Conservation (phyloP, 2,329 filamentous ascomycete genomes). For the Hypoxylon sp. region DNA sequence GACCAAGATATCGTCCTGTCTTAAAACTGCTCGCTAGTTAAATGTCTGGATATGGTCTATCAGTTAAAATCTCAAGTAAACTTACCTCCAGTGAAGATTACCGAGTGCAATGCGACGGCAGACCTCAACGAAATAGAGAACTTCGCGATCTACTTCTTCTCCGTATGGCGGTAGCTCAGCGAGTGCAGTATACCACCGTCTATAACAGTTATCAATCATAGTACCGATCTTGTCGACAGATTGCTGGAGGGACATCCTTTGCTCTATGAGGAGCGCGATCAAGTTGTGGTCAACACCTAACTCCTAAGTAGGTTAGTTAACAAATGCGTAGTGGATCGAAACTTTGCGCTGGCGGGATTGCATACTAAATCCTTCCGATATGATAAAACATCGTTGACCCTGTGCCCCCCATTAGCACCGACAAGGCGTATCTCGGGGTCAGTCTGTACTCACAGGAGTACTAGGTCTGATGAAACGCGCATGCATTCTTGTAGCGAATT, state of each 20-base stretch:
- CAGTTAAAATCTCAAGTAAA: background rate
- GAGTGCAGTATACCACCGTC: slow-evolving; percentile 28
- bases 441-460: slow-evolving; percentile 16
- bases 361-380: slow-evolving; percentile 22
- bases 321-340: background rate
- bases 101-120: slow-evolving; percentile 23
- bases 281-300: slow-evolving; percentile 27
- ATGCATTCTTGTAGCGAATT: slow-evolving; percentile 26
- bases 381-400: slow-evolving; percentile 20
- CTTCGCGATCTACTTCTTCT: slow-evolving; percentile 23
- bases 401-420: background rate
- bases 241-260: slow-evolving; percentile 21
- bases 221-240: slow-evolving; percentile 20
- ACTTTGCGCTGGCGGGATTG: background rate
- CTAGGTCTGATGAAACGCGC: slow-evolving; percentile 24
- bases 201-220: slow-evolving; percentile 26
- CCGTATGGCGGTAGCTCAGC: slow-evolving; percentile 20
- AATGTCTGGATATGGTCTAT: background rate
- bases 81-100: slow-evolving; percentile 28
- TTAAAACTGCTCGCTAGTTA: slow-evolving; percentile 16
- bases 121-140: slow-evolving; percentile 21
- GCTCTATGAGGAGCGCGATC: slow-evolving; percentile 14
- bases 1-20: slow-evolving; percentile 27
- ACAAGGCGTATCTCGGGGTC: background rate
- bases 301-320: slow-evolving; percentile 17